Evolutionary conservation across 148 eudicot species (phyloP), one percentile per base, ranked within the genome.

Genomic region (Agrostemma githago): DNA sequence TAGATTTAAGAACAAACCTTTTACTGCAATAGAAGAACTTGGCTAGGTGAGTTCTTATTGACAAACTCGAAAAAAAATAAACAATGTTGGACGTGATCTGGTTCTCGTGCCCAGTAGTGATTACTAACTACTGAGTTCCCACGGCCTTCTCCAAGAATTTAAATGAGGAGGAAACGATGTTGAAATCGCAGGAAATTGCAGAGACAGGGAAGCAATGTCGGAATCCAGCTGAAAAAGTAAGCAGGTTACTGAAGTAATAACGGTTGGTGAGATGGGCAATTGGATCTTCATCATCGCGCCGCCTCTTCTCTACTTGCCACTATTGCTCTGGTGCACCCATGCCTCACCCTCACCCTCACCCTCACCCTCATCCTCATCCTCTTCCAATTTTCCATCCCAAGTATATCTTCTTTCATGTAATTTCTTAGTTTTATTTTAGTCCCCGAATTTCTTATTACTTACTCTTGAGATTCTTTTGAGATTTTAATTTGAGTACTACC

Each of bases 231-330:
- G 59, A 34, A 63, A 64, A 44, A 6, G 21, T 61, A 56, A 71
- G 5, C 68, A 65, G 57, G 11, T 19, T 21, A n/a, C n/a, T n/a
- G n/a, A n/a, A n/a, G 17, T 74, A n/a, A 3, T 26, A 41, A 17
- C 20, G 16, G 56, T 21, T 8, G 12, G 58, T 63, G 16, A 62
- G 67, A 78, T 78, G 81, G 72, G 76, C 15, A 66, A 43, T 42
- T 62, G 69, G 77, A 73, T 73, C 81, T 62, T 74, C 11, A 44
- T n/a, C n/a, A n/a, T 79, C 56, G 63, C 4, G 17, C 26, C 70
- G 62, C 48, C 60, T 73, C 54, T 72, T 43, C 3, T 79, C 7
- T 73, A 74, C 77, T 11, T 48, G 8, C 51, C 15, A 9, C 8
- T 62, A 16, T 67, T 20, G 2, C 73, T 61, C 60, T 43, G 16